phyloP scores from a whole-genome alignment of 2,329 filamentous ascomycete genomes.

The Ophiosphaerella narmari region DNA sequence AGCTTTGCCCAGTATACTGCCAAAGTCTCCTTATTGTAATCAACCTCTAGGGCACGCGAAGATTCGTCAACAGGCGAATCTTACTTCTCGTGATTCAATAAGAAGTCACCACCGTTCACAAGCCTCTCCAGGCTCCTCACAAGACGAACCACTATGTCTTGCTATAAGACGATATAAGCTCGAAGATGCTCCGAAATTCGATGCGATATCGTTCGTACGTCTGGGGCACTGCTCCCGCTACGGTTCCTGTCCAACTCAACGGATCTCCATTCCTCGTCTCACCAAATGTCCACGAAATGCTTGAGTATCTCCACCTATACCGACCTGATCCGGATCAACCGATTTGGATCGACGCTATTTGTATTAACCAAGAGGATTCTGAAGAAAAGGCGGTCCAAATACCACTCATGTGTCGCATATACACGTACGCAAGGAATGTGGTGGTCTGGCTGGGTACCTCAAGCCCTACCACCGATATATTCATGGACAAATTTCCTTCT shows the following conservation, averaged over 20 bases:
- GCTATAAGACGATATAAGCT: background rate
- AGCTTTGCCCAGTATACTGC: too few relatives aligned
- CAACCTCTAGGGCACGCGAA: too few relatives aligned
- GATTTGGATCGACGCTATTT: slow-evolving; percentile 6
- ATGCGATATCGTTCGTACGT: slow-evolving; percentile 9
- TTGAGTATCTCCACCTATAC: background rate
- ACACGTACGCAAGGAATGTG: background rate
- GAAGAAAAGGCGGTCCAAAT: slow-evolving; percentile 8
- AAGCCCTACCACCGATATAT: background rate
- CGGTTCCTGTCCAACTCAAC: slow-evolving; percentile 3
- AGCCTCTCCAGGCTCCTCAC: too few relatives aligned
- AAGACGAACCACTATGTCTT: too few relatives aligned
- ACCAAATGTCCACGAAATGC: slow-evolving; percentile 2
- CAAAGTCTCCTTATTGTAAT: too few relatives aligned
- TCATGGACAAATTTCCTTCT: slow-evolving; percentile 1
- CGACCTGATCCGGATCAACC: background rate
- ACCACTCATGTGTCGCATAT: slow-evolving; percentile 2
- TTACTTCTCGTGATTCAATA: too few relatives aligned
- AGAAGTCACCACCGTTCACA: too few relatives aligned
- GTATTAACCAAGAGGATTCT: background rate
- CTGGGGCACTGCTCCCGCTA: slow-evolving; percentile 5
- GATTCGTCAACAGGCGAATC: too few relatives aligned
- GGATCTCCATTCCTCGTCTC: background rate
- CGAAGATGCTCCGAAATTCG: slow-evolving; percentile 1
- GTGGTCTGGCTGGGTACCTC: slow-evolving; percentile 2